These are phyloP conservation scores for Macadamia integrifolia DNA, from an alignment of 164 flowering plant species.

Conservation along the genomic window DNA sequence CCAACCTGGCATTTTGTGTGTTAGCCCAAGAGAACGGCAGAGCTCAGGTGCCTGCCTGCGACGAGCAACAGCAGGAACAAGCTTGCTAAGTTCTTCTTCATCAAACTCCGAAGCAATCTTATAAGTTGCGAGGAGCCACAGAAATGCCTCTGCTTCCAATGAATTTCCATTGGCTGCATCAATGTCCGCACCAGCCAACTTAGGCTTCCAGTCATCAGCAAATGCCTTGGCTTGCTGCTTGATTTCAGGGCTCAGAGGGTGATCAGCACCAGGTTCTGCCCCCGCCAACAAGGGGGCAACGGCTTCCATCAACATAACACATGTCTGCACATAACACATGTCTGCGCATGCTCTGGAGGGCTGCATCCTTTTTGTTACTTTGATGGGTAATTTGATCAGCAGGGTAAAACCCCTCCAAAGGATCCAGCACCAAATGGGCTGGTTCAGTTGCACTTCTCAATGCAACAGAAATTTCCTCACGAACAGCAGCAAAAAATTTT, in stretches of 20 bases:
- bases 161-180: conserved; percentile 55
- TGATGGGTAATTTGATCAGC: conserved; percentile 31
- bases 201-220: conserved; percentile 74
- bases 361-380: conserved; percentile 38
- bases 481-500: conserved; percentile 30
- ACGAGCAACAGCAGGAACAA: conserved; percentile 54
- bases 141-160: conserved; percentile 72
- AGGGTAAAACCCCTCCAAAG: conserved; percentile 61
- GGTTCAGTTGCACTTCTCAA: conserved; percentile 64
- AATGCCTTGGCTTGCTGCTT: conserved; percentile 72
- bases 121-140: conserved; percentile 69
- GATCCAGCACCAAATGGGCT: conserved; percentile 58
- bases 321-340: no score
- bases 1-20: conserved; percentile 83
- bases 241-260: conserved; percentile 47
- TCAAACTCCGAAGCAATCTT: conserved; percentile 72
- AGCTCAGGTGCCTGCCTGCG: conserved; percentile 66
- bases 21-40: conserved; percentile 68
- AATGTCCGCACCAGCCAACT: conserved; percentile 40
- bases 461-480: conserved; percentile 62
- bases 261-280: conserved; percentile 39
- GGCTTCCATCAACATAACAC: conserved; percentile 53
- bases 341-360: conserved; percentile 54
- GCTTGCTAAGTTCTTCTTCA: conserved; percentile 72
- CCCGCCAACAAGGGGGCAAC: conserved; percentile 51